phyloP scores from a whole-genome alignment of 768 basidiomycete genomes.

The Hypholoma sublateritium region DNA sequence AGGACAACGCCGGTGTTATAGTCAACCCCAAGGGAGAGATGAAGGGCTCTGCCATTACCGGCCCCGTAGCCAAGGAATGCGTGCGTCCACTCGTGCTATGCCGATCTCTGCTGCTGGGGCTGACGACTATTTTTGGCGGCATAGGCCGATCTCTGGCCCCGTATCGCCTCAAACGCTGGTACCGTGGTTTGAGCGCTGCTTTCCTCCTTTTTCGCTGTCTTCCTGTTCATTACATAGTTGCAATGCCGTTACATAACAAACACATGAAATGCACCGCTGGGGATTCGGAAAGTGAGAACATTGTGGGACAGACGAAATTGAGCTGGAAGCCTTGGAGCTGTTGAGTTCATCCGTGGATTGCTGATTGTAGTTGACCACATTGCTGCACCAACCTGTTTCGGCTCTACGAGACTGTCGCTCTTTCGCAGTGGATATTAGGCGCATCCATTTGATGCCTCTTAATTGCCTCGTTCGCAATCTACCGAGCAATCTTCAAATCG shows the following conservation, averaged over 20 bases:
- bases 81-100: slow-evolving; percentile 46
- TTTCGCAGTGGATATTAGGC: too few species aligned
- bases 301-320: too few species aligned
- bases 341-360: too few species aligned
- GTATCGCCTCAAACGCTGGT: slow-evolving; percentile 98
- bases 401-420: too few species aligned
- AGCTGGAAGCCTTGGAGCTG: too few species aligned
- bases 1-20: slow-evolving; percentile 96
- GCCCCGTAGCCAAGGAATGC: slow-evolving; percentile 99
- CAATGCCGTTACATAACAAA: neutral
- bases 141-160: slow-evolving; percentile 96
- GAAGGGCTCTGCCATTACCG: slow-evolving; percentile 98
- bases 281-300: too few species aligned
- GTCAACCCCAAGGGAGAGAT: slow-evolving; percentile 99
- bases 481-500: too few species aligned
- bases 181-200: slow-evolving; percentile 79
- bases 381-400: too few species aligned
- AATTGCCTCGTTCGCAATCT: too few species aligned
- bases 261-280: neutral
- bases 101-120: neutral
- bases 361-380: too few species aligned
- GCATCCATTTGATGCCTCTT: too few species aligned
- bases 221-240: neutral
- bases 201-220: slow-evolving; percentile 17
- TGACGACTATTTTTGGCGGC: slow-evolving; percentile 6